Percentiles rank a stretch among this genome's conserved stretches.
These are phyloP conservation scores for Starmerella apis DNA, from an alignment of 805 yeast genomes.

Conservation along the genomic window DNA sequence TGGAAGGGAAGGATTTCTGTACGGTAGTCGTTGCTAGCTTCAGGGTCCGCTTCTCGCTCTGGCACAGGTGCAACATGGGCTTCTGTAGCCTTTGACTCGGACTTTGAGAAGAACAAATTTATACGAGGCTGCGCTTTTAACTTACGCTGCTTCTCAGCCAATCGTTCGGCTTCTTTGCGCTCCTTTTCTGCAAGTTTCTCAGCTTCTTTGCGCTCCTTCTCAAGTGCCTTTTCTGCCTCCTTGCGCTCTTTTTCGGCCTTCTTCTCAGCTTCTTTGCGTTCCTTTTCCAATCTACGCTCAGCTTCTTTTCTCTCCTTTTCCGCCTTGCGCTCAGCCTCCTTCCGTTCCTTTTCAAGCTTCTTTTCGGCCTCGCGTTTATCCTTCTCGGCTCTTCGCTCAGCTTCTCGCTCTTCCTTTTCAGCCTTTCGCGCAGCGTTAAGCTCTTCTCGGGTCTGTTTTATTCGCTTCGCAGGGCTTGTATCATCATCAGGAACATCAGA, in stretches of 20 bases:
- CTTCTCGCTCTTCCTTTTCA: slow-evolving; percentile 13
- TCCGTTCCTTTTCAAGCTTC: slow-evolving; percentile 21
- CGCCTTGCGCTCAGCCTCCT: slow-evolving; percentile 18
- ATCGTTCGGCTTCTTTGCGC: slow-evolving; percentile 23
- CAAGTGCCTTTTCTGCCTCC: slow-evolving; percentile 19
- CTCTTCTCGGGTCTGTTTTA: slow-evolving; percentile 6
- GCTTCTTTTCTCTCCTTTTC: slow-evolving; percentile 21
- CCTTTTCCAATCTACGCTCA: slow-evolving; percentile 20
- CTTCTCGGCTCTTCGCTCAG: slow-evolving; percentile 10
- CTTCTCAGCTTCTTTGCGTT: slow-evolving; percentile 26
- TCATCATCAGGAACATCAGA: background rate
- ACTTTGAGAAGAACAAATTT: slow-evolving; percentile 22
- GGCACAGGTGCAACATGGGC: slow-evolving; percentile 3
- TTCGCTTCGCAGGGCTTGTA: slow-evolving; percentile 6
- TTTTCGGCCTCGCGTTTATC: slow-evolving; percentile 25
- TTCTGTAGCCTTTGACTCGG: slow-evolving; percentile 8
- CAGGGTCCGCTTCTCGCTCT: background rate
- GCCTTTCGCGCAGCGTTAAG: slow-evolving; percentile 11
- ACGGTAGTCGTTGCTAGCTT: slow-evolving; percentile 25
- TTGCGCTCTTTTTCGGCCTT: slow-evolving; percentile 22
- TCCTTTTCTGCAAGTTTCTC: slow-evolving; percentile 17
- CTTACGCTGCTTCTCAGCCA: slow-evolving; percentile 22
- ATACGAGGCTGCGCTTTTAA: slow-evolving; percentile 24
- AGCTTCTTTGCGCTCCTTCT: slow-evolving; percentile 15
- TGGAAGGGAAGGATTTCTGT: slow-evolving; percentile 30